Base-by-base conservation (phyloP, 257 asterid species). In the Coffea canephora region DNA sequence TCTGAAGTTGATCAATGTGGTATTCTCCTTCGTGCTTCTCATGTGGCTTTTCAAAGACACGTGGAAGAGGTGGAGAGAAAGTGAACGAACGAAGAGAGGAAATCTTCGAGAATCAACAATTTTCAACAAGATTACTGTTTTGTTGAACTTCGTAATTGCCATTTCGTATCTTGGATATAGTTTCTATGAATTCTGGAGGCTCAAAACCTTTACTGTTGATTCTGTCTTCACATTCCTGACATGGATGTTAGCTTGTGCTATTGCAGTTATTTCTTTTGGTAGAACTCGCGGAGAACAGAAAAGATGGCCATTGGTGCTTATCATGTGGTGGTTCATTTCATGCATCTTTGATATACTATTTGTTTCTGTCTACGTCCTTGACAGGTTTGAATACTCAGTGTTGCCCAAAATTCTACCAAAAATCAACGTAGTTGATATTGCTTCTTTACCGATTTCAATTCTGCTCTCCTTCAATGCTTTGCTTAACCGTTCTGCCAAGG, bases 301-400 rank as follows among this genome's bases (percentile, higher is more conserved):
- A 78, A 86, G 82, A 75, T 92, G 98, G 98, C 97, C 97, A 31
- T 81, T 80, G 18, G 82, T 90, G 73, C 92, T 94, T 61, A 31
- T 86, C 75, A 54, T 90, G 11, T 94, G 96, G 96, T 94, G 98
- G 98, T 64, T 86, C 3, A 83, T 85, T 87, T 83, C 92, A 13
- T 69, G 81, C 77, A 16, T 86, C 69, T 81, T 79, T 69, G 79
- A 78, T 72, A 82, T 82, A 49, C 46, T 92, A 34, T 21, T 77
- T 18, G 78, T 88, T 43, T 36, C 71, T 31, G 52, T 86, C 77
- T 87, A 77, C 79, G 66, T 85, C 73, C 79, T 90, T 34, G 49
- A 25, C 21, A 84, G 73, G 36, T 82, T 78, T 54, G 69, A 80
- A 18, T 75, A 80, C 39, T 16, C 83, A 6, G 36, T 79, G 62